Conservation (phyloP, 352 stramenopile species). For the Phytophthora hibernalis region DNA sequence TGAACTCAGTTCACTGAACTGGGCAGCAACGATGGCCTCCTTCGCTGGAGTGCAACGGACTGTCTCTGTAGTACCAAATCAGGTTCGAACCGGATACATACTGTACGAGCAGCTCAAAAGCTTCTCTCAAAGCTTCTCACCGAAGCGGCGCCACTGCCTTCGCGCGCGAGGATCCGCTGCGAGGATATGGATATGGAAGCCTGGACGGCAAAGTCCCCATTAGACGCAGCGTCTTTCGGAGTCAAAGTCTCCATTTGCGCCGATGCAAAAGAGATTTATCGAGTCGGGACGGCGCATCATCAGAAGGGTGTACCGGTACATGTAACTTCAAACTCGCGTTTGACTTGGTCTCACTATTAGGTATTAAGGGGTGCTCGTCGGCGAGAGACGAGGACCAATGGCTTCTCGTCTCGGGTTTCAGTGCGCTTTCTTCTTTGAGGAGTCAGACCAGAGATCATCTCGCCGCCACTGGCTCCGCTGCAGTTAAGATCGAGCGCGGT, state of each 20-base stretch:
- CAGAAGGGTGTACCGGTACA: too few species aligned
- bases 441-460: slow-evolving; percentile 6
- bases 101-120: slow-evolving; percentile 11
- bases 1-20: too few species aligned
- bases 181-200: neutral
- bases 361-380: neutral
- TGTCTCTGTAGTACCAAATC: slow-evolving; percentile 25
- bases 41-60: too few species aligned
- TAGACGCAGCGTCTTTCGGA: too few species aligned
- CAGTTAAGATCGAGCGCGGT: slow-evolving; percentile 22
- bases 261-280: neutral
- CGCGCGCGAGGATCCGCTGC: neutral
- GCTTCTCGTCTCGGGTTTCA: slow-evolving; percentile 8
- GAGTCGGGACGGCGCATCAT: neutral
- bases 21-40: too few species aligned
- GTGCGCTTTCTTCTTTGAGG: slow-evolving; percentile 6
- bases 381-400: neutral
- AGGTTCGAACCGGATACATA: slow-evolving; percentile 26
- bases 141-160: neutral
- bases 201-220: neutral
- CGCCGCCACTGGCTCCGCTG: neutral
- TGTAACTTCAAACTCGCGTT: neutral
- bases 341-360: neutral
- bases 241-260: neutral
- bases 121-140: too few species aligned